Conservation (phyloP, 805 yeast genomes). For the Wickerhamiella bombiphila region DNA sequence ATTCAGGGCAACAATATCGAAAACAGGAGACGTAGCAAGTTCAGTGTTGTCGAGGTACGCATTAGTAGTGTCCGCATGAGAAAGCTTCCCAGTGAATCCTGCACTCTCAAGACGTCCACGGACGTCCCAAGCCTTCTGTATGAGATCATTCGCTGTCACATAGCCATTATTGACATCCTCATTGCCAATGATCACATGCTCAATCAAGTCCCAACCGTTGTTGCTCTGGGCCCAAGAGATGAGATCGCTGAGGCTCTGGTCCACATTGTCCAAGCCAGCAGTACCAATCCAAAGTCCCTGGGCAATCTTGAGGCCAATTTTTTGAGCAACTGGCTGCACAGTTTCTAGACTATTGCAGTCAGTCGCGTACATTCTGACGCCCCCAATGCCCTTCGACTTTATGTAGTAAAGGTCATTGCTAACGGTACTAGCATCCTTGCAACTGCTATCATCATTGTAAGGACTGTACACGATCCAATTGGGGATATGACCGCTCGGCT, state of each 20-base stretch:
- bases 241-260: constrained; percentile 38
- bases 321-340: constrained; percentile 44
- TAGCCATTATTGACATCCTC: constrained; percentile 64
- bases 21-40: constrained; percentile 44
- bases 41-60: constrained; percentile 46
- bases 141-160: constrained; percentile 46
- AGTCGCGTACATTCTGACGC: constrained; percentile 69
- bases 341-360: constrained; percentile 63
- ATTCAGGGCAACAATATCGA: constrained; percentile 77
- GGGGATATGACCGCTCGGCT: constrained; percentile 17
- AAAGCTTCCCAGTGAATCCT: constrained; percentile 63
- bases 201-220: constrained; percentile 60
- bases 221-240: constrained; percentile 34
- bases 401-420: constrained; percentile 44
- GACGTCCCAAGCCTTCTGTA: constrained; percentile 49
- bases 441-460: constrained; percentile 48
- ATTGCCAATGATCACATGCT: constrained; percentile 70
- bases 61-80: constrained; percentile 87
- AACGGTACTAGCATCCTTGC: constrained; percentile 48
- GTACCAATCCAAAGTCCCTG: constrained; percentile 76
- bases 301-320: constrained; percentile 54
- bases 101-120: constrained; percentile 42
- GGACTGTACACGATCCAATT: constrained; percentile 34
- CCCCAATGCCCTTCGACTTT: constrained; percentile 42
- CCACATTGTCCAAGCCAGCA: constrained; percentile 51